Evolutionary conservation across 495 filamentous ascomycete species (phyloP).

Genomic region (Umbilicaria muhlenbergii): DNA sequence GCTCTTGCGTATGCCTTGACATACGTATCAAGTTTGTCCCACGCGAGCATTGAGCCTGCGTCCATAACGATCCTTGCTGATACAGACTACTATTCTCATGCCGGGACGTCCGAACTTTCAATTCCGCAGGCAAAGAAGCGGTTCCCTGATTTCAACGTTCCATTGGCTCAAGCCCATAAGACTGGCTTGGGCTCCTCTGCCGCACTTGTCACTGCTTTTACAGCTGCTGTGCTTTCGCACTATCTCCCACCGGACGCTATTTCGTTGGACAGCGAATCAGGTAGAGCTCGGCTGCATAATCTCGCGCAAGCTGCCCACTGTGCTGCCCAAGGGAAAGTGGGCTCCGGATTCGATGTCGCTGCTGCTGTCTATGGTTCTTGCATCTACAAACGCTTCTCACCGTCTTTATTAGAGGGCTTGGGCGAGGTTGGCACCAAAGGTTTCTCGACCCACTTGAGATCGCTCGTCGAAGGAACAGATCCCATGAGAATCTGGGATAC

Average conservation of each 20-base stretch:
- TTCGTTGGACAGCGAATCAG: slow-evolving; percentile 25
- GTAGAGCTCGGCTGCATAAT: slow-evolving; percentile 54
- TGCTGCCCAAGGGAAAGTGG: slow-evolving; percentile 90
- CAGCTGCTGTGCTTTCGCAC: slow-evolving; percentile 57
- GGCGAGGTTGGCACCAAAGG: slow-evolving; percentile 44
- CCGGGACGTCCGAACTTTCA: slow-evolving; percentile 23
- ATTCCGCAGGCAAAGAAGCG: slow-evolving; percentile 20
- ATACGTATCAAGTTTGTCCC: slow-evolving; percentile 46
- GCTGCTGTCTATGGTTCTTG: slow-evolving; percentile 83
- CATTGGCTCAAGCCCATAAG: slow-evolving; percentile 71
- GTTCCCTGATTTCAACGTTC: slow-evolving; percentile 67
- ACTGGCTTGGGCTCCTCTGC: slow-evolving; percentile 93
- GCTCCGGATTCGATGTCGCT: slow-evolving; percentile 93
- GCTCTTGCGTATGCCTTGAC: slow-evolving; percentile 75
- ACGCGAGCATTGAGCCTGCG: slow-evolving; percentile 45
- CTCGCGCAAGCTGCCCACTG: slow-evolving; percentile 88
- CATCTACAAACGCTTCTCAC: slow-evolving; percentile 80
- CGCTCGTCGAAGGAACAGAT: slow-evolving; percentile 45
- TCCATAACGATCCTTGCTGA: slow-evolving; percentile 83
- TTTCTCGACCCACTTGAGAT: slow-evolving; percentile 50
- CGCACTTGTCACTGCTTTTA: slow-evolving; percentile 83
- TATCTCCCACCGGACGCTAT: slow-evolving; percentile 53
- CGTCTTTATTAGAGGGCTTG: slow-evolving; percentile 48
- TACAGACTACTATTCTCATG: slow-evolving; percentile 89
- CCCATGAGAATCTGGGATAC: slow-evolving; percentile 54